These are phyloP conservation scores for Salix viminalis DNA, from an alignment of 345 rosid genomes.

Conservation along the genomic window DNA sequence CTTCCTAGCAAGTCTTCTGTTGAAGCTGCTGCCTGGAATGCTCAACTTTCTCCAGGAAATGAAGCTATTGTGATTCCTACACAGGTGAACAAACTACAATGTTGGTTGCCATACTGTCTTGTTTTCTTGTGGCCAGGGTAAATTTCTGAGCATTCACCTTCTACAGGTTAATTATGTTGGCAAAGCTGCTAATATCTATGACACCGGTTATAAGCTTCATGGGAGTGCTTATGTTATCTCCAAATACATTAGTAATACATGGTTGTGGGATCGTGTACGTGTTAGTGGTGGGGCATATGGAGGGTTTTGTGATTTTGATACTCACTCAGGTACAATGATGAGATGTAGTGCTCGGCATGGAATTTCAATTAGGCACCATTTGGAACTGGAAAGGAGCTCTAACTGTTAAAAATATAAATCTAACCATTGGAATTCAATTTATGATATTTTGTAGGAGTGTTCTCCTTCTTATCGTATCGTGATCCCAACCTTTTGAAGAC, in stretches of 20 bases:
- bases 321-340: constrained; percentile 65
- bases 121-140: not conserved
- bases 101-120: not conserved
- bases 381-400: not conserved
- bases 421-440: constrained; percentile 10
- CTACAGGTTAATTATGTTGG: constrained; percentile 94
- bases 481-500: constrained; percentile 93
- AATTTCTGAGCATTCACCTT: constrained; percentile 1
- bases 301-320: constrained; percentile 90
- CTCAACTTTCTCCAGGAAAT: constrained; percentile 53
- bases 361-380: not conserved
- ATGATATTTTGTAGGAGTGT: constrained; percentile 47
- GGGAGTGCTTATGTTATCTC: constrained; percentile 97
- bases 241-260: constrained; percentile 74
- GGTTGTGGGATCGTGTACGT: constrained; percentile 98
- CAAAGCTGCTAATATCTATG: constrained; percentile 79
- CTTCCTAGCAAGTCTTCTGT: constrained; percentile 63
- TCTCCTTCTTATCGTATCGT: constrained; percentile 80
- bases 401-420: not conserved
- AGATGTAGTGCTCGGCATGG: not conserved
- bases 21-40: constrained; percentile 50
- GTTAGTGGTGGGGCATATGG: constrained; percentile 99
- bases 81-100: constrained; percentile 45
- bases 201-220: constrained; percentile 65
- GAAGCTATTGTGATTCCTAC: constrained; percentile 95